Evolutionary conservation across 2,329 filamentous ascomycete genomes (phyloP), one percentile per base, ranked within the genome.

Genomic region (Bretziella fagacearum): DNA sequence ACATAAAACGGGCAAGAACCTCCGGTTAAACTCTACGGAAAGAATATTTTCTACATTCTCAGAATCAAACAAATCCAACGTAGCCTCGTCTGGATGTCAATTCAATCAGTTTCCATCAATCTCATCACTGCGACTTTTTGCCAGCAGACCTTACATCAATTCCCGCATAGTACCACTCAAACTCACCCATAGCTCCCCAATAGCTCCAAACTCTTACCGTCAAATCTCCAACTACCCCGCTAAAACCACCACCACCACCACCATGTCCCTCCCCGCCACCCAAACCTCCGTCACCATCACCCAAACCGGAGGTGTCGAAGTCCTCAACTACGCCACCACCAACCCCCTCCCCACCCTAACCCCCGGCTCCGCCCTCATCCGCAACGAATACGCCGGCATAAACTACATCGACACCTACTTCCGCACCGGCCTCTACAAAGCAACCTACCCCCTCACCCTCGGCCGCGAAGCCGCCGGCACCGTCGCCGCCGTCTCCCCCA

Each of bases 391-490:
- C 40, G 81, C 77, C 11, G 76, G 76, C 40, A 67, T 81, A 58
- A 81, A 77, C 60, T 77, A 77, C 81, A 4, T 51, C 25, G 52
- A 53, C 63, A 93, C 67, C 32, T 93, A 94, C 65, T 93, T 87
- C 72, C 84, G 87, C 59, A 77, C 73, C 10, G 87, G 87, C 8
- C 73, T 93, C 44, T 94, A 94, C 68, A 59, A 65, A 26, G 37
- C 35, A 6, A 37, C 51, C 1, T 76, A 82, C 55, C 87, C 86
- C 3, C 72, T 82, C 55, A 77, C 79, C 44, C 78, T 89, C 17
- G 86, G 87, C 52, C 79, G 81, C 56, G 87, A 95, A 66, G 83
- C 71, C 50, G 72, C 76, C 49, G 86, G 87, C 51, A 77, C 71
- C 33, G 65, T 94, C 53, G 75, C 78, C 33, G 67, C 78, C 23